These are phyloP conservation scores for Groenewaldozyma salmanticensis DNA, from an alignment of 805 yeast species.

Conservation along the genomic window DNA sequence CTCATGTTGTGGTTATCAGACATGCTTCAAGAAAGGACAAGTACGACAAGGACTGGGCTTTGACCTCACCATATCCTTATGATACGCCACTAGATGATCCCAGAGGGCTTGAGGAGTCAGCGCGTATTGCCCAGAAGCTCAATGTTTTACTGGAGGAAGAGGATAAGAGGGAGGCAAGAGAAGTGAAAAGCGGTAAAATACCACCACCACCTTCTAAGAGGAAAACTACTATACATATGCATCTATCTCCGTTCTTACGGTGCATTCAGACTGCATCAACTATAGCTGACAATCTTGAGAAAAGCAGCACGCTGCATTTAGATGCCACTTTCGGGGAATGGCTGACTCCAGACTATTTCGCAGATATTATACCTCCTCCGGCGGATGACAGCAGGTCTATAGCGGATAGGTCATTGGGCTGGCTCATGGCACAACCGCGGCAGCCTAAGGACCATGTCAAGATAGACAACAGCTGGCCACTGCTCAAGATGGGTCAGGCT, in stretches of 20 bases:
- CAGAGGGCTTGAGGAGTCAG: constrained; percentile 22
- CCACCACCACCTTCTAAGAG: too few species aligned
- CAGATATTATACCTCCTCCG: constrained; percentile 28
- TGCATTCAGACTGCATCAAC: constrained; percentile 28
- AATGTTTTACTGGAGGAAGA: constrained; percentile 11
- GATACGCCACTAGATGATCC: constrained; percentile 29
- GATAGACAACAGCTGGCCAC: constrained; percentile 21
- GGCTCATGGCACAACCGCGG: constrained; percentile 11
- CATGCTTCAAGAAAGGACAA: constrained; percentile 29
- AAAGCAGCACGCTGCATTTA: constrained; percentile 14
- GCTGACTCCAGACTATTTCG: constrained; percentile 30
- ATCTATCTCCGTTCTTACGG: constrained; percentile 30
- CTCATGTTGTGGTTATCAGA: constrained; percentile 23
- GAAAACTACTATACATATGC: constrained; percentile 14
- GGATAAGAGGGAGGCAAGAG: constrained; percentile 7
- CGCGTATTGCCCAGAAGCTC: constrained; percentile 16
- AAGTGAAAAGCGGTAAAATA: background rate
- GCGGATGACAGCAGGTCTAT: constrained; percentile 26
- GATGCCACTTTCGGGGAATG: constrained; percentile 31
- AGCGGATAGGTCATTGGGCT: constrained; percentile 17
- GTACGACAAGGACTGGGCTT: constrained; percentile 24
- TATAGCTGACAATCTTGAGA: constrained; percentile 18
- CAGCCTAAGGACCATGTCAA: constrained; percentile 2
- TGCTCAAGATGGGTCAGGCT: constrained; percentile 18
- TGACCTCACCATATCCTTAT: constrained; percentile 27